phyloP scores from a whole-genome alignment of 805 yeast genomes.

The Scheffersomyces lignosus region DNA sequence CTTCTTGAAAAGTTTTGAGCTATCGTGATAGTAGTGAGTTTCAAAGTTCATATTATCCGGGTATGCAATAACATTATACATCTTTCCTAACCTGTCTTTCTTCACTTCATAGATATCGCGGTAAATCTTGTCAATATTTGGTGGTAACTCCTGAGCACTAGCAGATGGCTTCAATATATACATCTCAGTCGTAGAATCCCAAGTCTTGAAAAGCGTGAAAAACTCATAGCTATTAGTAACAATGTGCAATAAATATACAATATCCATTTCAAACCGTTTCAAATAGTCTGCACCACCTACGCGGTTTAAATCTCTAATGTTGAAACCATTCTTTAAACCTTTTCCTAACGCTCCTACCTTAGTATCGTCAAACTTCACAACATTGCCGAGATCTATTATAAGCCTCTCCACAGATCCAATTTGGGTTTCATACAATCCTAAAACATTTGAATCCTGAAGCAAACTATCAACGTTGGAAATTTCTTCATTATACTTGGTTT shows the following conservation, averaged over 20 bases:
- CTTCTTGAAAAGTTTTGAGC: slow-evolving; percentile 55
- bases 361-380: slow-evolving; percentile 66
- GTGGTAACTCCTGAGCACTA: slow-evolving; percentile 64
- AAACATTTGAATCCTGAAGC: slow-evolving; percentile 58
- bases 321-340: slow-evolving; percentile 85
- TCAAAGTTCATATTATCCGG: slow-evolving; percentile 55
- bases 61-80: slow-evolving; percentile 52
- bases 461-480: slow-evolving; percentile 57
- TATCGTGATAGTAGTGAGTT: slow-evolving; percentile 53
- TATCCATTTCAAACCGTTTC: slow-evolving; percentile 52
- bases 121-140: slow-evolving; percentile 55
- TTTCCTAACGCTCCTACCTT: slow-evolving; percentile 81
- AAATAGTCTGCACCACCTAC: slow-evolving; percentile 53
- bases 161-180: slow-evolving; percentile 68
- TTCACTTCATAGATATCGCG: slow-evolving; percentile 51
- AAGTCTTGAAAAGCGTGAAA: slow-evolving; percentile 63
- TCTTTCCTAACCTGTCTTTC: slow-evolving; percentile 41
- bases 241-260: slow-evolving; percentile 67
- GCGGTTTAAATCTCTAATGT: slow-evolving; percentile 53
- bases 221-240: slow-evolving; percentile 75
- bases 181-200: slow-evolving; percentile 52
- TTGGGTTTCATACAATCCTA: slow-evolving; percentile 76
- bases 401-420: slow-evolving; percentile 70
- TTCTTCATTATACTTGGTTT: slow-evolving; percentile 58
- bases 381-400: slow-evolving; percentile 73